Conservation (phyloP, 1,284 basidiomycete genomes). For the Marasmius sp. region DNA sequence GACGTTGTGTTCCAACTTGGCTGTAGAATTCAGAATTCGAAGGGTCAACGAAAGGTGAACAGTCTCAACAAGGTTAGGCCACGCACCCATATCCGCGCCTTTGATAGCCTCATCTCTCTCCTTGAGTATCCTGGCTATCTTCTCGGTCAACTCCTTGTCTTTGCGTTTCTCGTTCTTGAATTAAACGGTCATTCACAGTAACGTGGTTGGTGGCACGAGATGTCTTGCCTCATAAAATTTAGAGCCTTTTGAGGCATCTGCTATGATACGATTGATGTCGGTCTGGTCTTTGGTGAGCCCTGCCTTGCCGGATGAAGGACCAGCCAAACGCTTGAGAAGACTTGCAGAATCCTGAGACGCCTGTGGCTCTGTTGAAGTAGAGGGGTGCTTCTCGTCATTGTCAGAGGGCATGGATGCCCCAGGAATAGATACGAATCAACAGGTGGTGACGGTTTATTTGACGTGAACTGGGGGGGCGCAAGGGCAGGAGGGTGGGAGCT, state of each 20-base stretch:
- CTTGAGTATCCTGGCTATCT: conserved; percentile 65
- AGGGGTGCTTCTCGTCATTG: neutral
- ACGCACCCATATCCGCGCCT: conserved; percentile 61
- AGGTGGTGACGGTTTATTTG: neutral
- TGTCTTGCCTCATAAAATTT: conserved; percentile 75
- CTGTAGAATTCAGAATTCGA: conserved; percentile 28
- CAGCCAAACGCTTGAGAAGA: conserved; percentile 71
- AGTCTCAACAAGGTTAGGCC: neutral
- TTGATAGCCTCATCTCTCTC: conserved; percentile 62
- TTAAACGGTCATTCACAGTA: neutral
- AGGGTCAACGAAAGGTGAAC: neutral
- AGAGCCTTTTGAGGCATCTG: conserved; percentile 80
- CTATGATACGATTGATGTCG: conserved; percentile 78
- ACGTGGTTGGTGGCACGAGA: neutral
- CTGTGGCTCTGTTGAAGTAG: conserved; percentile 16
- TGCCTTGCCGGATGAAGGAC: conserved; percentile 50
- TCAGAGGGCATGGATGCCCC: neutral
- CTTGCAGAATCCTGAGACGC: conserved; percentile 63
- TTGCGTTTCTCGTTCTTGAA: conserved; percentile 79
- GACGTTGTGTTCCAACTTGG: conserved; percentile 49
- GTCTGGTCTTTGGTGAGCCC: conserved; percentile 70
- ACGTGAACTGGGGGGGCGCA: neutral
- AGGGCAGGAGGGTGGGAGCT: too few relatives aligned
- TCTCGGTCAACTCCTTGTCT: conserved; percentile 75
- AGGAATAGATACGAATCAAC: neutral